Base-by-base conservation (phyloP, 2,329 filamentous ascomycete genomes). In the Trichoderma sp. region DNA sequence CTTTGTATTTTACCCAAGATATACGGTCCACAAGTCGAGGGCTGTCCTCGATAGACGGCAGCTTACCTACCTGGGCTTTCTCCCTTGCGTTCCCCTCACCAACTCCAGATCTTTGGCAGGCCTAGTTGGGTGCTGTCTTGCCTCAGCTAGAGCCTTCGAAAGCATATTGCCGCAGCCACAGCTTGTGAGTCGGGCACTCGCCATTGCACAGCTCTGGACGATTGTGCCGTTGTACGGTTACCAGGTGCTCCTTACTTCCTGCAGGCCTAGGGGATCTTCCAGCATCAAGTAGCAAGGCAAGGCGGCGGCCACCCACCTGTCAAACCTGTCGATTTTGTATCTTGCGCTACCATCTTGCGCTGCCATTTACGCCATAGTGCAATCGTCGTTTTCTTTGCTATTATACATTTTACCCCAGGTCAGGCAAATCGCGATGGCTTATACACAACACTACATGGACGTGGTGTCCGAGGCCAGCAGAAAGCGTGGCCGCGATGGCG, bases 401-500 rank as follows among this genome's bases (percentile, higher is more conserved):
- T 42, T 35, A 59, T 53, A 64, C 29, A 6, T 34, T 12, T 17
- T 52, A 48, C 50, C 52, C 65, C 37, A 57, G 50, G 35, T 48
- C 35, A 42, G 45, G 19, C 25, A 15, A 17, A n/a, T 27, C 32
- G 27, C 50, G 68, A 83, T 83, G 80, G 79, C 81, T 72, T 76
- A 76, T 59, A 72, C 75, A 32, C 74, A 79, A 42, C 73, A 74
- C 56, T 74, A 76, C 70, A 68, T 78, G 73, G 76, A 78, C 37
- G 61, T 70, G 25, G 70, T 74, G 67, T 72, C 77, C 45, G 80
- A 82, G 35, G 70, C 74, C 22, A 76, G 77, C 60, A 78, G 82
- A 64, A 85, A 85, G 77, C 78, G 83, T 56, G 75, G 74, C 64
- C 78, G 82, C 34, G 83, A 85, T 32, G 82, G 84, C 22, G 83